Evolutionary conservation across 1,139 yeast species (phyloP).

Genomic region (Candida anutae): DNA sequence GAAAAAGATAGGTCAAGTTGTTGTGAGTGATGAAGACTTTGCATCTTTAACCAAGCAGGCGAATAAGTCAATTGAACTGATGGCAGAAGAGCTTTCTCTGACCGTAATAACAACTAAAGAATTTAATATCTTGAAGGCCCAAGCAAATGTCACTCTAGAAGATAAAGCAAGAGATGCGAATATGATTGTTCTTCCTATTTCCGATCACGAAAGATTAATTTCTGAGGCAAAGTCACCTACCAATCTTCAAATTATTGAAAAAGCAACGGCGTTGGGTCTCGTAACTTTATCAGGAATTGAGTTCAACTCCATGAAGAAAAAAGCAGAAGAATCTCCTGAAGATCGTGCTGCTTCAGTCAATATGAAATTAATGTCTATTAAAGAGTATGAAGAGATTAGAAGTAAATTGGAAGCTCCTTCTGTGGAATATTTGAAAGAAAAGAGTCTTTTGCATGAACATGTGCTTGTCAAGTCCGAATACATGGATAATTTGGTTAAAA

Average conservation of each 20-base stretch:
- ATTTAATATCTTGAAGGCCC: constrained; percentile 4
- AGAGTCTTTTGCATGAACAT: constrained; percentile 14
- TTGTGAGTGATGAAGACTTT: constrained; percentile 9
- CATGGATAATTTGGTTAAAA: constrained; percentile 3
- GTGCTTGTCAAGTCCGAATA: constrained; percentile 3
- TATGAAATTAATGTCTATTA: constrained; percentile 8
- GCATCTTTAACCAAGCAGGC: constrained; percentile 7
- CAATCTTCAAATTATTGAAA: constrained; percentile 5
- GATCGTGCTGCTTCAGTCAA: constrained; percentile 9
- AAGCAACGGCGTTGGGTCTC: constrained; percentile 9
- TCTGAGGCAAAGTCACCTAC: constrained; percentile 9
- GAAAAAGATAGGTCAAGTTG: constrained; percentile 7
- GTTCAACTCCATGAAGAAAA: constrained; percentile 6
- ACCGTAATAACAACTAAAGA: constrained; percentile 11
- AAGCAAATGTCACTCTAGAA: constrained; percentile 13
- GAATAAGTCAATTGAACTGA: constrained; percentile 8
- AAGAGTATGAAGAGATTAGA: constrained; percentile 7
- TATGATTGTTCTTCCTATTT: constrained; percentile 5
- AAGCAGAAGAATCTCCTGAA: constrained; percentile 8
- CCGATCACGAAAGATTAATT: constrained; percentile 5
- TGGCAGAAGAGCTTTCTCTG: constrained; percentile 9
- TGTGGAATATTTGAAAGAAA: constrained; percentile 13
- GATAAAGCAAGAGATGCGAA: constrained; percentile 12
- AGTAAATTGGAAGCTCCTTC: constrained; percentile 11
- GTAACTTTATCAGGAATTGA: constrained; percentile 9